Evolutionary conservation across 805 yeast genomes (phyloP).

Genomic region (Metahyphopichia silvanorum): DNA sequence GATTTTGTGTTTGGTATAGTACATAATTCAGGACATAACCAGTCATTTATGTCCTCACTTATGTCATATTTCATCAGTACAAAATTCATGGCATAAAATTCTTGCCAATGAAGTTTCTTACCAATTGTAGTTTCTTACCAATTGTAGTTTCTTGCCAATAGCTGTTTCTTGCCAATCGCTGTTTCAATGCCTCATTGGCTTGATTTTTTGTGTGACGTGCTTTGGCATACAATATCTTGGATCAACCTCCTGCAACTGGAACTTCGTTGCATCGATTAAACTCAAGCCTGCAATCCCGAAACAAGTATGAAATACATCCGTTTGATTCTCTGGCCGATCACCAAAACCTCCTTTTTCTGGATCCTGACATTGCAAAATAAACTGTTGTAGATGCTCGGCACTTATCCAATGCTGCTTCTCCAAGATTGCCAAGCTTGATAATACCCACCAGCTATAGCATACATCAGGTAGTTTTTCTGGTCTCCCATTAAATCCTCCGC

Average conservation of each 20-base stretch:
- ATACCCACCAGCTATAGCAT: slow-evolving; percentile 98
- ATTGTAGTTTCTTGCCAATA: no score
- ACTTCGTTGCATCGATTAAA: slow-evolving; percentile 56
- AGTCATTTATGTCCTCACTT: no score
- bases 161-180: background rate
- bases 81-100: no score
- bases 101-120: no score
- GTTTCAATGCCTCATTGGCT: slow-evolving; percentile 18
- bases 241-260: slow-evolving; percentile 59
- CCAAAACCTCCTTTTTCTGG: slow-evolving; percentile 80
- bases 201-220: slow-evolving; percentile 32
- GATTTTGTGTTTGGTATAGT: no score
- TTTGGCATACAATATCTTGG: slow-evolving; percentile 86
- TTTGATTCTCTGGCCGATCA: slow-evolving; percentile 87
- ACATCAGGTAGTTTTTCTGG: slow-evolving; percentile 96
- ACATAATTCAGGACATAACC: no score
- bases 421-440: slow-evolving; percentile 69
- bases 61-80: no score
- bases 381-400: slow-evolving; percentile 52
- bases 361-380: slow-evolving; percentile 80
- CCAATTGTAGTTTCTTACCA: no score
- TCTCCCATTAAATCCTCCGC: slow-evolving; percentile 94
- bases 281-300: slow-evolving; percentile 90
- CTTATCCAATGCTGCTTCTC: slow-evolving; percentile 77
- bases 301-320: slow-evolving; percentile 88